Base-by-base conservation (phyloP, 192 early-diverging fungal genomes). In the Pilobolus umbonatus region DNA sequence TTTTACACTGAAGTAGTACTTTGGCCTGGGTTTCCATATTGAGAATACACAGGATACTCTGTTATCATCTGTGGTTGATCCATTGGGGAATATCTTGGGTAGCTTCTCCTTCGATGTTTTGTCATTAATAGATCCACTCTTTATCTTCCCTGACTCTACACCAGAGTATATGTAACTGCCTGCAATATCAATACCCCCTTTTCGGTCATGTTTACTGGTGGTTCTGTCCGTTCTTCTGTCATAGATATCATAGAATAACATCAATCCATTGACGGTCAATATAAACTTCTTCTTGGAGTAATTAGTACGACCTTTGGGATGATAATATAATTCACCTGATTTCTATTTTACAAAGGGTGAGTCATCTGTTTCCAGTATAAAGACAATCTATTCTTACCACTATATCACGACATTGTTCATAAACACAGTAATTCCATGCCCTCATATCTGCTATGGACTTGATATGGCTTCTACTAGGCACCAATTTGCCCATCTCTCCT, bases 91-190 rank as follows among this genome's bases (percentile, higher is more conserved):
- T 29, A 69, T 49, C 6, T 51, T 40, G 5, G 56, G 12, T 7
- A 51, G 50, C 9, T 48, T 44, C 2, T 47, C n/a, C n/a, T n/a
- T 57, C 28, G 21, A 30, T 17, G 40, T 26, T 2, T 31, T 19
- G 3, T 32, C 25, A 34, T 47, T 48, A 15, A 10, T 32, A 15
- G 42, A 26, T 1, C 52, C 32, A 4, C 38, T 54, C 15, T 54
- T 54, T 11, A 35, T 54, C 14, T 54, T 54, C 1, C 31, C 7
- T 3, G 24, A 31, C 15, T 54, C 21, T 0, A 47, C 56, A 11
- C 67, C 67, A 19, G 67, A 64, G 42, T 59, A 69, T 15, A 69
- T 32, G 6, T 60, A 69, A 3, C 46, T n/a, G 7, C 62, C 40
- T 17, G 50, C 35, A 17, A 69, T 57, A 60, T 69, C 61, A 22